A percentile compares a stretch with the other conserved stretches of the same genome.
Conservation (phyloP, 164 flowering plant species). For the Liriodendron chinense region DNA sequence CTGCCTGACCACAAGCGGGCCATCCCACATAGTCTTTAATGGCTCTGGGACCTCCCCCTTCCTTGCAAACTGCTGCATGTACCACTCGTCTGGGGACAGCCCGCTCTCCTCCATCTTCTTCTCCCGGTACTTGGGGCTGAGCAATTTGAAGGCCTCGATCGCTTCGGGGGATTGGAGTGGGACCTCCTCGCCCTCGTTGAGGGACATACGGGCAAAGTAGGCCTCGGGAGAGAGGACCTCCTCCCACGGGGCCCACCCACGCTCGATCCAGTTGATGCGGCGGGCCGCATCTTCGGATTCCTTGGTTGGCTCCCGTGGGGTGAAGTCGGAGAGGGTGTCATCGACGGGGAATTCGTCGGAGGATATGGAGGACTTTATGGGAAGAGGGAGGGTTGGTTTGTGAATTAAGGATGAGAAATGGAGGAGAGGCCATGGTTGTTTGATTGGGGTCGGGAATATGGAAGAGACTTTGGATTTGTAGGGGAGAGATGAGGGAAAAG, state of each 20-base stretch:
- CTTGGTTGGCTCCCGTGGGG: conserved; percentile 50
- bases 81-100: conserved; percentile 72
- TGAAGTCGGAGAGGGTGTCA: conserved; percentile 61
- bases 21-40: conserved; percentile 62
- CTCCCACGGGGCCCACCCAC: conserved; percentile 99
- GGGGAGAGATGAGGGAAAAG: background rate
- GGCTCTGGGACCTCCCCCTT: conserved; percentile 76
- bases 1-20: conserved; percentile 57
- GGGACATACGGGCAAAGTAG: conserved; percentile 73
- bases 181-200: conserved; percentile 92
- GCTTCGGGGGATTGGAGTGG: conserved; percentile 73
- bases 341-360: conserved; percentile 85
- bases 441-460: background rate
- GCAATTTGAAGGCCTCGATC: conserved; percentile 83
- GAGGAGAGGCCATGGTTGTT: background rate
- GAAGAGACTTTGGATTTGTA: background rate
- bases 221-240: conserved; percentile 83
- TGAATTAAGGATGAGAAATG: background rate
- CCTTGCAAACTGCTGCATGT: conserved; percentile 68
- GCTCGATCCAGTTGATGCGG: conserved; percentile 71
- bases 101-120: conserved; percentile 82
- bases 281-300: conserved; percentile 87
- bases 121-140: conserved; percentile 59
- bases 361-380: background rate
- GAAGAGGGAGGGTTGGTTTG: background rate